These are phyloP conservation scores for Hyparrhenia diplandra DNA, from an alignment of 176 grass and related monocot genomes.

Conservation along the genomic window DNA sequence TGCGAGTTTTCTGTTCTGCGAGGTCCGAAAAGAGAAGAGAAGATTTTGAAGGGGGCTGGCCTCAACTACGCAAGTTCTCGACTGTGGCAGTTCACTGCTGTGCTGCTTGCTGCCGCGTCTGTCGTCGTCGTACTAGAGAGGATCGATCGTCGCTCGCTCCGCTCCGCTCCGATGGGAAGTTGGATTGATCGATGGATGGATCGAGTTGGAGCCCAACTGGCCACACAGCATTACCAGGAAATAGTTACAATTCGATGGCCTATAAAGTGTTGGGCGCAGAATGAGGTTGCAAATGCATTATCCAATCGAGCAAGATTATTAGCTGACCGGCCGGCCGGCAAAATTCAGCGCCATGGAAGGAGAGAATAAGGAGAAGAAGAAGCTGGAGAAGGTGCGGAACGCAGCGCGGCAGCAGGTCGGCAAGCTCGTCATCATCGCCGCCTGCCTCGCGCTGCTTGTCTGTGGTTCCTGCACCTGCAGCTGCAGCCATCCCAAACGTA, in stretches of 20 bases:
- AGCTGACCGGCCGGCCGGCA: no score
- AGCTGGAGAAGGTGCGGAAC: constrained; percentile 17
- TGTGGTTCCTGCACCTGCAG: not conserved
- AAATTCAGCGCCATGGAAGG: not conserved
- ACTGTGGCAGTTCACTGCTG: not conserved
- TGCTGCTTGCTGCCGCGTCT: not conserved
- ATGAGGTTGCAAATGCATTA: not conserved
- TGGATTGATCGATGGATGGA: not conserved
- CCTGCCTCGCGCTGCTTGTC: constrained; percentile 38
- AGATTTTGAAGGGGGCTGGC: not conserved
- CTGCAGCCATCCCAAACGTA: not conserved
- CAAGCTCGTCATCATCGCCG: constrained; percentile 39
- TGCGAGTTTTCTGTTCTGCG: no score
- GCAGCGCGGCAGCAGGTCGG: constrained; percentile 34
- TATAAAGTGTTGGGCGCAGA: not conserved
- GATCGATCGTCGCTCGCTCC: no score
- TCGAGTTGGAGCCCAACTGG: not conserved
- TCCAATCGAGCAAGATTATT: no score
- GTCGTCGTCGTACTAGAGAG: no score
- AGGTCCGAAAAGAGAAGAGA: no score
- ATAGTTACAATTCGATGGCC: not conserved
- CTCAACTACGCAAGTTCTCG: not conserved
- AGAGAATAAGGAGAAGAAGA: not conserved
- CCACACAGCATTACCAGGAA: not conserved
- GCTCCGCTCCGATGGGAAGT: no score